phyloP scores from a whole-genome alignment of 2,329 filamentous ascomycete genomes.

The Xylariaceae sp. region DNA sequence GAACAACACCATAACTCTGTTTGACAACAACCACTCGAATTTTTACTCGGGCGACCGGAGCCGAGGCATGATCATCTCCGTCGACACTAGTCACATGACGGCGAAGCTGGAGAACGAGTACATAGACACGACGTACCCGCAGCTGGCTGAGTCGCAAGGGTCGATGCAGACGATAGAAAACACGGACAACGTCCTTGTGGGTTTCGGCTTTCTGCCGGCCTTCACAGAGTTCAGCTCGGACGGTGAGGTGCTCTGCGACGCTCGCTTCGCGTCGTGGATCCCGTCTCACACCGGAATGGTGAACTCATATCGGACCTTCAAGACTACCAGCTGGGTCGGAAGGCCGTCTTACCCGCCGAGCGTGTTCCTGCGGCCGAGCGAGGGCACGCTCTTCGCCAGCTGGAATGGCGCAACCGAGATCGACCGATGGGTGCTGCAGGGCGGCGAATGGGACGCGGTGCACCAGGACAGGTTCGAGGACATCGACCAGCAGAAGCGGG shows the following conservation, averaged over 20 bases:
- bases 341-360: conserved; percentile 5
- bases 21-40: conserved; percentile 22
- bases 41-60: conserved; percentile 18
- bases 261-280: conserved; percentile 9
- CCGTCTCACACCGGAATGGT: conserved; percentile 8
- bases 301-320: conserved; percentile 13
- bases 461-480: conserved; percentile 2
- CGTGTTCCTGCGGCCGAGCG: conserved; percentile 2
- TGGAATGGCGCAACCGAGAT: conserved; percentile 14
- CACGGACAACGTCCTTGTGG: conserved; percentile 6
- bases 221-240: conserved; percentile 8
- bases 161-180: conserved; percentile 1
- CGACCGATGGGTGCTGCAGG: conserved; percentile 10
- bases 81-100: conserved; percentile 33
- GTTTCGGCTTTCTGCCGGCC: conserved; percentile 10
- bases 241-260: conserved; percentile 12
- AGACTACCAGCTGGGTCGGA: conserved; percentile 9
- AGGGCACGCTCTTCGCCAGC: conserved; percentile 10
- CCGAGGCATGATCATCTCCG: conserved; percentile 34
- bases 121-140: background rate
- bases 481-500: conserved; percentile 5
- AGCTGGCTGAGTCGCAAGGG: background rate
- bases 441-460: conserved; percentile 5
- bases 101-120: conserved; percentile 1
- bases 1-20: conserved; percentile 22